phyloP scores from a whole-genome alignment of 2,329 filamentous ascomycete species.

The Chrysoporthe puriensis region DNA sequence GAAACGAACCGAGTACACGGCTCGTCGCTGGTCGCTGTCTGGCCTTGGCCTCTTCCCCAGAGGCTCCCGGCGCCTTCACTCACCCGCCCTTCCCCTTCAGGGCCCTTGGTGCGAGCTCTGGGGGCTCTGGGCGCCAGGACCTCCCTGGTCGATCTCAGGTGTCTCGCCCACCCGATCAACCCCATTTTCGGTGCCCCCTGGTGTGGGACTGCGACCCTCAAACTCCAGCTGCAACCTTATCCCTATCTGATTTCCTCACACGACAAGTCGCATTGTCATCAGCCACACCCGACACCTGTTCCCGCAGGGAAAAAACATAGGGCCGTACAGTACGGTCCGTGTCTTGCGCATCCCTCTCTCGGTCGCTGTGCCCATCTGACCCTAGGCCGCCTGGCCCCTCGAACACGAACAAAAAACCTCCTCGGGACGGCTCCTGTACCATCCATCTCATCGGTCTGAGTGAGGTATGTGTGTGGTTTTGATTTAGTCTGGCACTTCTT shows the following conservation, averaged over 20 bases:
- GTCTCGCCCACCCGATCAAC: slow-evolving; percentile 21
- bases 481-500: slow-evolving; percentile 13
- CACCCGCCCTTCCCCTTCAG: not conserved
- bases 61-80: slow-evolving; percentile 4
- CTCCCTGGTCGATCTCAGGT: slow-evolving; percentile 25
- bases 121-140: slow-evolving; percentile 13
- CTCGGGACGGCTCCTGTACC: not conserved
- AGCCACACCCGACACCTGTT: slow-evolving; percentile 12
- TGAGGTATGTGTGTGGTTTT: slow-evolving; percentile 11
- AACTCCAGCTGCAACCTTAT: slow-evolving; percentile 29
- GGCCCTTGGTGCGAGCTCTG: slow-evolving; percentile 7
- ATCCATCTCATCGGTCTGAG: not conserved
- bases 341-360: not conserved
- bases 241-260: slow-evolving; percentile 21
- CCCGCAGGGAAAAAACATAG: not conserved
- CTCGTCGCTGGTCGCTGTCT: not conserved
- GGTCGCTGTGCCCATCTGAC: not conserved
- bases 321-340: not conserved
- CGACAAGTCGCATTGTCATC: slow-evolving; percentile 22
- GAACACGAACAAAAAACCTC: not conserved
- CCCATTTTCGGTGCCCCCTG: slow-evolving; percentile 23
- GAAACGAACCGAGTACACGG: not conserved
- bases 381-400: not conserved
- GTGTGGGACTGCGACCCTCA: slow-evolving; percentile 26
- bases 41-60: slow-evolving; percentile 6